phyloP scores from a whole-genome alignment of 1,139 yeast genomes.

The Candida buenavistaensis region DNA sequence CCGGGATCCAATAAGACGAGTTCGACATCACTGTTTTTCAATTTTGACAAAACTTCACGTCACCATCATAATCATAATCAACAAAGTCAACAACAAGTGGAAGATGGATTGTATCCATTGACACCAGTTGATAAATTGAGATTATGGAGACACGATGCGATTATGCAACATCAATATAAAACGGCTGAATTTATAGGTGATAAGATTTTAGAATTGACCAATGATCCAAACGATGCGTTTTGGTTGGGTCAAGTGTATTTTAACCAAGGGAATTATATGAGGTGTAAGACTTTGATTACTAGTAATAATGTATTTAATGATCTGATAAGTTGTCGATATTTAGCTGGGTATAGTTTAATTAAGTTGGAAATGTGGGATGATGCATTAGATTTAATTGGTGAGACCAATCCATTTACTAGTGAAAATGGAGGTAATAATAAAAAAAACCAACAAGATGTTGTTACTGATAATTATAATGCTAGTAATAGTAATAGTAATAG shows the following conservation, averaged over 20 bases:
- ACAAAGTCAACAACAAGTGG: too few species aligned
- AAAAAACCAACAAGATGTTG: conserved; percentile 24
- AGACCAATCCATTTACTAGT: conserved; percentile 65
- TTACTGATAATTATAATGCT: background rate
- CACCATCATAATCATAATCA: conserved; percentile 7
- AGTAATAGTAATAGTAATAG: background rate
- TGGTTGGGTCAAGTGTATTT: conserved; percentile 94
- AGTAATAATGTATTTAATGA: conserved; percentile 41
- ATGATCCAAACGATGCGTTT: conserved; percentile 91
- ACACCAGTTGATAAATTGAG: conserved; percentile 86
- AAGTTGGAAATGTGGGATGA: conserved; percentile 84
- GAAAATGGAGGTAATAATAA: background rate
- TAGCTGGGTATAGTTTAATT: conserved; percentile 74
- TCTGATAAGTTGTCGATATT: conserved; percentile 73
- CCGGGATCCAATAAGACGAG: conserved; percentile 37
- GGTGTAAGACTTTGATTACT: conserved; percentile 70
- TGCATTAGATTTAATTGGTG: conserved; percentile 85
- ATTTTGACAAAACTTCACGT: conserved; percentile 25
- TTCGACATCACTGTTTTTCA: conserved; percentile 35
- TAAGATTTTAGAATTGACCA: conserved; percentile 73
- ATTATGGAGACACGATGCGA: conserved; percentile 92
- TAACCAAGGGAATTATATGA: conserved; percentile 67
- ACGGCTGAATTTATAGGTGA: conserved; percentile 95
- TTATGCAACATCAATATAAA: conserved; percentile 86
- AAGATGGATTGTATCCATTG: conserved; percentile 25